Evolutionary conservation across 73 alveolate genomes (phyloP).

Genomic region (Uronychia setigera): DNA sequence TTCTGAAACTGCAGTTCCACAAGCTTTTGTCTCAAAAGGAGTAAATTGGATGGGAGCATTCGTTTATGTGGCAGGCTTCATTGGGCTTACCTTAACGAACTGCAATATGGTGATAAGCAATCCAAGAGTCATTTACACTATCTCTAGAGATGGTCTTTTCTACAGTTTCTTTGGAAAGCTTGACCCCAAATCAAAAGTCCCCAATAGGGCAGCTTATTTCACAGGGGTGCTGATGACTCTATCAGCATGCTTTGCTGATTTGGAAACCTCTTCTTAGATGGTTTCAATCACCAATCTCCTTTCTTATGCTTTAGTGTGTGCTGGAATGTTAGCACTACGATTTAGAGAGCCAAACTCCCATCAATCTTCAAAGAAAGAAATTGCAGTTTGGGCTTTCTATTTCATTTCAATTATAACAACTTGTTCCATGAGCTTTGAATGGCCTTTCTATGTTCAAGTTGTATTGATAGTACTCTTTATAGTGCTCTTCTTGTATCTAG

Average conservation of each 20-base stretch:
- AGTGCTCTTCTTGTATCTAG: not conserved
- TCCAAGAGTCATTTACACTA: slow-evolving; percentile 14
- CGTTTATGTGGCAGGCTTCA: not conserved
- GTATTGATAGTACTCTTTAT: not conserved
- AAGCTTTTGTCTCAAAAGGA: slow-evolving; percentile 8
- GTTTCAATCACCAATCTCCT: slow-evolving; percentile 26
- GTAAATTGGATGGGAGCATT: slow-evolving; percentile 13
- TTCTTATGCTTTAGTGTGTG: slow-evolving; percentile 14
- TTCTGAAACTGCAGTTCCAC: slow-evolving; percentile 26
- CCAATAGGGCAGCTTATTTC: not conserved
- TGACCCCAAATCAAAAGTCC: slow-evolving; percentile 13
- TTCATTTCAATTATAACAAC: not conserved
- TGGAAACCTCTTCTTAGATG: slow-evolving; percentile 28
- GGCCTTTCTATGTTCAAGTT: not conserved
- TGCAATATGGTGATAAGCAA: not conserved
- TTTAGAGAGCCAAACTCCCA: slow-evolving; percentile 12
- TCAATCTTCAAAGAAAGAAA: not conserved
- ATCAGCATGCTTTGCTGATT: slow-evolving; percentile 12
- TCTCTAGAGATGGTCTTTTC: slow-evolving; percentile 16
- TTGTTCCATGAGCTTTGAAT: not conserved
- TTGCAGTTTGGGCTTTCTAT: not conserved
- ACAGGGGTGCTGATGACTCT: slow-evolving; percentile 1
- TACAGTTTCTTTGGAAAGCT: not conserved
- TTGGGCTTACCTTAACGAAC: slow-evolving; percentile 13
- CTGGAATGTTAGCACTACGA: slow-evolving; percentile 28